Conservation (phyloP, 176 grass and related monocot species). For the Tillandsia leiboldiana region DNA sequence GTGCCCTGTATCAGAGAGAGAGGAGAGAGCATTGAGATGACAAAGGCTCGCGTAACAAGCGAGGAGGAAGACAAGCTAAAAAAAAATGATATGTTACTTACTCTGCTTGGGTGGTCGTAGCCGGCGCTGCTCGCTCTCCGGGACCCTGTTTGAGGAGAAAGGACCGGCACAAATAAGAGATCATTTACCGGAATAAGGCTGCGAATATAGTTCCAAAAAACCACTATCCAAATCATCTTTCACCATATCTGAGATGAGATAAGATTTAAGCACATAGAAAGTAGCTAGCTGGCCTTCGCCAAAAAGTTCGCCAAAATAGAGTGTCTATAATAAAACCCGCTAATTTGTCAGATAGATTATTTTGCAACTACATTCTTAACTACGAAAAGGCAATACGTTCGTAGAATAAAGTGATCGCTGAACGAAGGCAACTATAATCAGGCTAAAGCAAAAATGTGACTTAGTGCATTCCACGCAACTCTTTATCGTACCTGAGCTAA, state of each 20-base stretch:
- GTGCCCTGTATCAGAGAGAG: not conserved
- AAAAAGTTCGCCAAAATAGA: too few species aligned
- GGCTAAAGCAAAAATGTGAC: not conserved
- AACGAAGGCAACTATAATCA: not conserved
- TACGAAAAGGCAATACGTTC: too few species aligned
- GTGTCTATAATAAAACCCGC: too few species aligned
- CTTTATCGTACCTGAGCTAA: constrained; percentile 4
- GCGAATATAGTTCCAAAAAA: not conserved
- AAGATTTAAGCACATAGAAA: too few species aligned
- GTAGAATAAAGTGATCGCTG: not conserved
- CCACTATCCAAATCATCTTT: too few species aligned
- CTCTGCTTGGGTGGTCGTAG: not conserved
- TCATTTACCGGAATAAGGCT: not conserved
- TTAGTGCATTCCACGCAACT: not conserved
- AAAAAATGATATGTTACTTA: not conserved
- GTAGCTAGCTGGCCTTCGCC: too few species aligned
- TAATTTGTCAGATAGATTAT: too few species aligned
- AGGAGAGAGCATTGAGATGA: not conserved
- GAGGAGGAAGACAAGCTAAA: not conserved
- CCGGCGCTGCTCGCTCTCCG: constrained; percentile 1
- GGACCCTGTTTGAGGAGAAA: not conserved
- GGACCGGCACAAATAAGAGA: not conserved
- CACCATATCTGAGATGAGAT: too few species aligned
- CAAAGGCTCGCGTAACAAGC: not conserved
- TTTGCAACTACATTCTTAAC: too few species aligned